Evolutionary conservation across 1,284 basidiomycete genomes (phyloP).

Genomic region (Mycosarcoma maydis): DNA sequence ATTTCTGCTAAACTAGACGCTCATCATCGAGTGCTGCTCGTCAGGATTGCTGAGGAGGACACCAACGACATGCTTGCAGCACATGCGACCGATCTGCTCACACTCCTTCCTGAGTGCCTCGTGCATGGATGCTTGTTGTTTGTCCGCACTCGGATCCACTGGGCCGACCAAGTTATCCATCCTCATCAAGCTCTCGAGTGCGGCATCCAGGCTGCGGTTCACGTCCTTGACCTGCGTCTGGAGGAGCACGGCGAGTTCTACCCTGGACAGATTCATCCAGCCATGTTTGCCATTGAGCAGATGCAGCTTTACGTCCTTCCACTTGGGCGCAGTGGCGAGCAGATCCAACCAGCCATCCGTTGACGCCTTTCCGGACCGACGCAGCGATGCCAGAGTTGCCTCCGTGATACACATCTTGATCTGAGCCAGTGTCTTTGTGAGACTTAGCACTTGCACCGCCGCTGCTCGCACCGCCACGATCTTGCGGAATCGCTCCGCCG

Average conservation of each 20-base stretch:
- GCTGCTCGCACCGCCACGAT: slow-evolving; percentile 1
- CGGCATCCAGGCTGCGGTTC: slow-evolving; percentile 17
- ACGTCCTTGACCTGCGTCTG: slow-evolving; percentile 6
- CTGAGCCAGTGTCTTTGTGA: slow-evolving; percentile 14
- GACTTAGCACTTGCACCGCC: slow-evolving; percentile 3
- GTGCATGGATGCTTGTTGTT: slow-evolving; percentile 2
- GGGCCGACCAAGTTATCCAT: slow-evolving; percentile 4
- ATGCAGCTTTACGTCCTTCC: neutral
- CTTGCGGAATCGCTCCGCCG: slow-evolving; percentile 11
- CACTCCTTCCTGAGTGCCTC: slow-evolving; percentile 21
- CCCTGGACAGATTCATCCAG: neutral
- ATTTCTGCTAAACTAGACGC: no score
- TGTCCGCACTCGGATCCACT: neutral
- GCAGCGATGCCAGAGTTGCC: slow-evolving; percentile 1
- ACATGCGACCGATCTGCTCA: slow-evolving; percentile 20
- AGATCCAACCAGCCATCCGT: slow-evolving; percentile 12
- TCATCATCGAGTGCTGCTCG: no score
- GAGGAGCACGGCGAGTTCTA: slow-evolving; percentile 8
- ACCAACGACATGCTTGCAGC: slow-evolving; percentile 37
- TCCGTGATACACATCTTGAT: slow-evolving; percentile 23
- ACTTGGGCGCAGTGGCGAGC: slow-evolving; percentile 5
- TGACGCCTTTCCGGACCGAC: neutral
- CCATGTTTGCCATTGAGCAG: slow-evolving; percentile 4
- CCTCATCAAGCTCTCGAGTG: slow-evolving; percentile 18
- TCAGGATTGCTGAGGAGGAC: slow-evolving; percentile 21